A percentile compares a stretch with the other conserved stretches of the same genome.
Evolutionary conservation across 176 grass and related monocot genomes (phyloP).

Genomic region (Miscanthus lutarioriparius): DNA sequence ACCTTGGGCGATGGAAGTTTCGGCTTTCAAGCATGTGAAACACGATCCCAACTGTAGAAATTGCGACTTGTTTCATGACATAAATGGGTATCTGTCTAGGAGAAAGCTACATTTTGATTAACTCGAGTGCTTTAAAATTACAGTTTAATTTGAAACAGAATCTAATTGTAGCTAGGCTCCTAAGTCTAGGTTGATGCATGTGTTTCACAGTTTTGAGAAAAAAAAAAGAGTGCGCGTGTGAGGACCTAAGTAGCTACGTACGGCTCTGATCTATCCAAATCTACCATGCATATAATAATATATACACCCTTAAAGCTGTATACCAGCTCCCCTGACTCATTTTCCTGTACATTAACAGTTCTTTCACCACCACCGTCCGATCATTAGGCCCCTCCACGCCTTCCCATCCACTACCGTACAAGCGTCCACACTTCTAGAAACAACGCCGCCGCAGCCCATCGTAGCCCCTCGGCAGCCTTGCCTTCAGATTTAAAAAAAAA

Average conservation of each 20-base stretch:
- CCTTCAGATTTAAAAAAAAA: no score
- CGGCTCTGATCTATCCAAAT: not conserved
- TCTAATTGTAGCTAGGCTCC: not conserved
- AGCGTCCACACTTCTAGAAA: no score
- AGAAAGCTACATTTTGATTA: not conserved
- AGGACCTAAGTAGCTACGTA: not conserved
- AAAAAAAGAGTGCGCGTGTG: not conserved
- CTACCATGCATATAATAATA: no score
- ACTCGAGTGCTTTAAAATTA: not conserved
- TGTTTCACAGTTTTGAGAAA: not conserved
- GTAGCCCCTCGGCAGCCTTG: no score
- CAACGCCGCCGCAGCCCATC: no score
- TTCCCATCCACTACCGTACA: no score
- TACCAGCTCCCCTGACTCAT: no score
- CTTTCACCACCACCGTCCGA: no score
- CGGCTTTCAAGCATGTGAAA: conserved; percentile 16
- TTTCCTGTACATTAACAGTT: no score
- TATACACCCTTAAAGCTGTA: no score
- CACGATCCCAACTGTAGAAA: conserved; percentile 32
- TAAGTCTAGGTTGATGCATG: not conserved
- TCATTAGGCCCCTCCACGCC: no score
- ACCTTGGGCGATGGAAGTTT: conserved; percentile 12
- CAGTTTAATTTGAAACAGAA: not conserved
- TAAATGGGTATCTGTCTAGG: not conserved
- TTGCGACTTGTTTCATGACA: conserved; percentile 15